Evolutionary conservation across 106 monocot genomes (phyloP).

Genomic region (Dactylorhiza incarnata): DNA sequence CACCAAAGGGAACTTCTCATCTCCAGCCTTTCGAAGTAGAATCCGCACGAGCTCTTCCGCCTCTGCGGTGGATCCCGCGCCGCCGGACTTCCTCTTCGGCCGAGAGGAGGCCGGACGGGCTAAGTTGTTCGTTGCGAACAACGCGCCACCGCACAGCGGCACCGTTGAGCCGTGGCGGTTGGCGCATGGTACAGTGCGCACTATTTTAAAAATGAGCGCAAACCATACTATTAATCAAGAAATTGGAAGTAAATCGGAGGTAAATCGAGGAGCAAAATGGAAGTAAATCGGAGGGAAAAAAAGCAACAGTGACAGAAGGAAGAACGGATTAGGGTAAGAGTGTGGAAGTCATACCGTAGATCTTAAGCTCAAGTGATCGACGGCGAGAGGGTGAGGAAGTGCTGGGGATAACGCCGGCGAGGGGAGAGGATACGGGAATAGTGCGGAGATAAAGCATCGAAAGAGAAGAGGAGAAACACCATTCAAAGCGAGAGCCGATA

Average conservation of each 20-base stretch:
- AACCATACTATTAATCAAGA: not conserved
- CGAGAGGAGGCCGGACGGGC: not conserved
- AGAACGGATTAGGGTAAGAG: not conserved
- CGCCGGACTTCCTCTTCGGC: conserved; percentile 7
- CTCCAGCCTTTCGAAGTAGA: conserved; percentile 45
- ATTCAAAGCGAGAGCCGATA: not conserved
- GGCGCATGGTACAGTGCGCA: not conserved
- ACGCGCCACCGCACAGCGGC: not conserved
- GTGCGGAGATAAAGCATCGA: not conserved
- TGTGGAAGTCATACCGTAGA: not conserved
- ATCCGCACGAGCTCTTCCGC: conserved; percentile 45
- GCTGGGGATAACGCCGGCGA: not conserved
- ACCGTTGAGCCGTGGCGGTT: not conserved
- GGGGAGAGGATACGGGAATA: not conserved
- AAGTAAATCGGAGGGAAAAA: not conserved
- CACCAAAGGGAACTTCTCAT: conserved; percentile 52
- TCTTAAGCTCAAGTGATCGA: not conserved
- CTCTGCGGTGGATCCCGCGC: conserved; percentile 22
- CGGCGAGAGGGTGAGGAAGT: not conserved
- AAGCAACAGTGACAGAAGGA: not conserved
- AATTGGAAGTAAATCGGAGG: not conserved
- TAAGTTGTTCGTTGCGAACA: not conserved
- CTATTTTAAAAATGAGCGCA: not conserved
- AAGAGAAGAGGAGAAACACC: too few species aligned
- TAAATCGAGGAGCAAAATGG: not conserved